Evolutionary conservation across 2,329 filamentous ascomycete genomes (phyloP).

Genomic region (Paradendryphiella salina): DNA sequence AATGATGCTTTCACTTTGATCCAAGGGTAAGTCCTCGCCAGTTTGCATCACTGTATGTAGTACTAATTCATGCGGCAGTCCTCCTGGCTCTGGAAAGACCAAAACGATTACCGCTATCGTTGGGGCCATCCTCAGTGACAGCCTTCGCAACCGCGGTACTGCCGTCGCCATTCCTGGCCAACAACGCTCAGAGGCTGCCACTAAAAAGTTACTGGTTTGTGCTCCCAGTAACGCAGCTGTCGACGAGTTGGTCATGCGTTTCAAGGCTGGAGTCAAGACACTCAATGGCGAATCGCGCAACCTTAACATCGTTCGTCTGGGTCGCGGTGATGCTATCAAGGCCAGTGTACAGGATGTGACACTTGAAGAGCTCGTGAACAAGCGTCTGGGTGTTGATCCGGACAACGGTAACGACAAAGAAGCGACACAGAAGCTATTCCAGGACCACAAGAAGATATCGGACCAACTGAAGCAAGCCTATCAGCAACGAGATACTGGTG

Average conservation of each 20-base stretch:
- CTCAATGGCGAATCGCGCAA: conserved; percentile 71
- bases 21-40: conserved; percentile 65
- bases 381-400: conserved; percentile 59
- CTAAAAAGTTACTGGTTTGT: conserved; percentile 91
- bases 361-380: conserved; percentile 85
- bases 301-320: conserved; percentile 85
- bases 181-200: conserved; percentile 39
- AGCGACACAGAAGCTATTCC: conserved; percentile 69
- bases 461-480: conserved; percentile 72
- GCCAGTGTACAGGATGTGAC: conserved; percentile 86
- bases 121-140: conserved; percentile 74
- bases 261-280: conserved; percentile 85
- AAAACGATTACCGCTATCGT: conserved; percentile 98
- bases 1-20: conserved; percentile 98
- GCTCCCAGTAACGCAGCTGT: conserved; percentile 99
- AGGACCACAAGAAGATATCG: conserved; percentile 63
- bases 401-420: conserved; percentile 51
- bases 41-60: background rate
- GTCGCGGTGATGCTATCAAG: conserved; percentile 91
- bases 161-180: conserved; percentile 49
- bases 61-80: conserved; percentile 54
- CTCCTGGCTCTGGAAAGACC: conserved; percentile 95
- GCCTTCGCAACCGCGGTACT: conserved; percentile 55
- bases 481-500: conserved; percentile 65
- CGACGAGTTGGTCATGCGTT: conserved; percentile 89